Percentiles rank a stretch among this genome's conserved stretches.
phyloP scores from a whole-genome alignment of 352 stramenopile species.

The Globisporangium perplexum region DNA sequence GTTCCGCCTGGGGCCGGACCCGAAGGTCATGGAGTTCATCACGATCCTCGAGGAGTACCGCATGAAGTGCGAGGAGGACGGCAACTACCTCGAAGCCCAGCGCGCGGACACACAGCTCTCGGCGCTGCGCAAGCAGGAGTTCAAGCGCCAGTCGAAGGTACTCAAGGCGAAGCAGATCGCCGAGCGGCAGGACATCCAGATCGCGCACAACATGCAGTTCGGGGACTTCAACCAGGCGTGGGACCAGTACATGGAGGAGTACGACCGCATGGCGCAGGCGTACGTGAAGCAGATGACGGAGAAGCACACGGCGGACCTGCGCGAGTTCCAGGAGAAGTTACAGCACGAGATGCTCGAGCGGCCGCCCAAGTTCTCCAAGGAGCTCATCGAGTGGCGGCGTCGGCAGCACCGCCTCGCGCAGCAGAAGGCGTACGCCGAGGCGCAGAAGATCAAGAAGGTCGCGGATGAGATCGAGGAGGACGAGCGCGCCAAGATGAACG shows the following conservation, averaged over 20 bases:
- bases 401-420: conserved; percentile 92
- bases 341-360: conserved; percentile 83
- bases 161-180: conserved; percentile 87
- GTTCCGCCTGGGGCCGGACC: conserved; percentile 64
- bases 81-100: conserved; percentile 92
- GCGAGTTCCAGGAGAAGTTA: conserved; percentile 86
- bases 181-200: conserved; percentile 93
- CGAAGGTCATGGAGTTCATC: conserved; percentile 93
- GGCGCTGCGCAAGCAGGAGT: conserved; percentile 88
- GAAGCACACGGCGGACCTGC: conserved; percentile 82
- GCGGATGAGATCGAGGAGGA: conserved; percentile 92
- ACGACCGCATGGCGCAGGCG: conserved; percentile 91
- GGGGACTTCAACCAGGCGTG: conserved; percentile 92
- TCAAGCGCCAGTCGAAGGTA: conserved; percentile 89
- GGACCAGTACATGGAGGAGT: conserved; percentile 95
- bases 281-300: conserved; percentile 95
- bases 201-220: conserved; percentile 95
- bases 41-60: conserved; percentile 92
- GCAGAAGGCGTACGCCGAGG: conserved; percentile 92
- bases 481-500: conserved; percentile 86
- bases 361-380: conserved; percentile 90
- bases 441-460: conserved; percentile 94
- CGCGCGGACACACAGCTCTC: conserved; percentile 85
- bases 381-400: conserved; percentile 93
- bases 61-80: conserved; percentile 91